These are phyloP conservation scores for Macroventuria anomochaeta DNA, from an alignment of 2,329 filamentous ascomycete species.

Conservation along the genomic window DNA sequence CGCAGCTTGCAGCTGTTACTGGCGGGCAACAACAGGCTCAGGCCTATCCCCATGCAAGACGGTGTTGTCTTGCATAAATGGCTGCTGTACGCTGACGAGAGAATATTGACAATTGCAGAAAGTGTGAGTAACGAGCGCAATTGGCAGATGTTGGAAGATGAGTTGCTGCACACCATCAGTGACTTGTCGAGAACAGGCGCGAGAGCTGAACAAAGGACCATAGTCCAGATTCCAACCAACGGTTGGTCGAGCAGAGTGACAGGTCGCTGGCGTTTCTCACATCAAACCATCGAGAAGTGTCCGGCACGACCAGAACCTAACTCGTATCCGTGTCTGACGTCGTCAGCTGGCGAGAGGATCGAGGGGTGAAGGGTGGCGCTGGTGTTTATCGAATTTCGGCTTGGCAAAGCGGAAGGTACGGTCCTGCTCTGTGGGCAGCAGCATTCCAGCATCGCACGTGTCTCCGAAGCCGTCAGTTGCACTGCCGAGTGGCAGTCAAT, in stretches of 20 bases:
- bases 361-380: conserved; percentile 14
- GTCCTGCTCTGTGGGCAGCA: conserved; percentile 1
- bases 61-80: neutral
- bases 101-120: conserved; percentile 5
- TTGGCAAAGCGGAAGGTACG: conserved; percentile 14
- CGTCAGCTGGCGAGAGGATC: conserved; percentile 13
- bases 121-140: conserved; percentile 4
- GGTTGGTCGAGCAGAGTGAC: conserved; percentile 13
- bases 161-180: conserved; percentile 9
- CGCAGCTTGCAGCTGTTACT: neutral
- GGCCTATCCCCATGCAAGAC: neutral
- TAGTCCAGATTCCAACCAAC: conserved; percentile 6
- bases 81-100: conserved; percentile 6
- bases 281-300: conserved; percentile 2
- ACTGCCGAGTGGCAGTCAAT: neutral
- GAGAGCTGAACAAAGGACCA: conserved; percentile 6
- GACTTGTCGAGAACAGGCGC: neutral
- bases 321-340: conserved; percentile 8
- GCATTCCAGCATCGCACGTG: conserved; percentile 15
- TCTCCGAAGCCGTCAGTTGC: conserved; percentile 2
- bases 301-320: conserved; percentile 8
- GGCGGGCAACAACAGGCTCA: neutral
- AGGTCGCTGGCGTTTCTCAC: neutral
- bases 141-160: conserved; percentile 14
- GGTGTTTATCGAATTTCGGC: conserved; percentile 19